Conservation (phyloP, 805 yeast genomes). For the Candida broadrunensis region DNA sequence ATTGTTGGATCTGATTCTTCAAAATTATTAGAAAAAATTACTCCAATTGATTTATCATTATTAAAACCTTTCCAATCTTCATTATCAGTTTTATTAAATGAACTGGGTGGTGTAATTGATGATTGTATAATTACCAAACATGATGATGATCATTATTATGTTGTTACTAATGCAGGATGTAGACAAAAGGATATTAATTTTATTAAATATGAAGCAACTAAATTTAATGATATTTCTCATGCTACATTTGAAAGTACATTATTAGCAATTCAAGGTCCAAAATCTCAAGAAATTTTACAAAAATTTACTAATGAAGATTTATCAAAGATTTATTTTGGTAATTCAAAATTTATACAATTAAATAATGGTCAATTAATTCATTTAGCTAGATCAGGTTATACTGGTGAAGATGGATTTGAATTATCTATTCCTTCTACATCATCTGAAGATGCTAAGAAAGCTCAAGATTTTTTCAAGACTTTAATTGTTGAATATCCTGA, state of each 20-base stretch:
- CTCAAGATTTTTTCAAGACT: constrained; percentile 59
- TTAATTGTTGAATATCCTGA: constrained; percentile 52
- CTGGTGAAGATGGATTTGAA: constrained; percentile 99
- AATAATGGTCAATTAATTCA: constrained; percentile 52
- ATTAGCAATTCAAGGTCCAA: constrained; percentile 92
- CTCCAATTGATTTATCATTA: constrained; percentile 79
- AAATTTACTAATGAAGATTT: constrained; percentile 61
- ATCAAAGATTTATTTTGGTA: constrained; percentile 69
- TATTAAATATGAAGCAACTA: constrained; percentile 48
- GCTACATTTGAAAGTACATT: constrained; percentile 65
- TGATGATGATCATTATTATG: constrained; percentile 68
- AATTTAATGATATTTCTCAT: constrained; percentile 37
- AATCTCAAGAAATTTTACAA: constrained; percentile 65
- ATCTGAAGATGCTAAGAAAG: constrained; percentile 38
- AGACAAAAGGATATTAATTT: constrained; percentile 75
- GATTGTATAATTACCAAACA: constrained; percentile 92
- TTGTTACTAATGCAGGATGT: constrained; percentile 96
- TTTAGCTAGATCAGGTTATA: constrained; percentile 93
- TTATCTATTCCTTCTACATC: constrained; percentile 61
- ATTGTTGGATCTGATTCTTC: constrained; percentile 67
- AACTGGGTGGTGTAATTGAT: constrained; percentile 79
- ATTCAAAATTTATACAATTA: constrained; percentile 47
- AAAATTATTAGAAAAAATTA: constrained; percentile 67
- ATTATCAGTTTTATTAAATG: constrained; percentile 71
- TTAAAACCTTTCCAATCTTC: constrained; percentile 62